These are phyloP conservation scores for Diplodia seriata DNA, from an alignment of 2,329 filamentous ascomycete genomes.

Conservation along the genomic window DNA sequence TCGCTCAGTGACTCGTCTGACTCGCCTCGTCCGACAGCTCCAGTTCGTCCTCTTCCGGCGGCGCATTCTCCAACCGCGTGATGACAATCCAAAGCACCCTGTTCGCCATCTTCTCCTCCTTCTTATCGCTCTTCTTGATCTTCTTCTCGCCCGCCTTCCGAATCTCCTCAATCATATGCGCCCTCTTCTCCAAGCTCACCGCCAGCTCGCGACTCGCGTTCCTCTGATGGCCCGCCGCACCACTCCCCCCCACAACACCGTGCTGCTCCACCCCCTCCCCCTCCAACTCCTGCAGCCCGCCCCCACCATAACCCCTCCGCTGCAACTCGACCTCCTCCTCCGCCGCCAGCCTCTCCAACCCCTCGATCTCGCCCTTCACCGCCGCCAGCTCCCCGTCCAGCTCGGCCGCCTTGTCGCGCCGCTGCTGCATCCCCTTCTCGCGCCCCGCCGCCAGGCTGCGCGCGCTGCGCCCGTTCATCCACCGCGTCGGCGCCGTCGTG, in stretches of 20 bases:
- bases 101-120: slow-evolving; percentile 28
- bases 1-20: neutral
- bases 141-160: slow-evolving; percentile 27
- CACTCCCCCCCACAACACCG: neutral
- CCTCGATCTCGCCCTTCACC: slow-evolving; percentile 8
- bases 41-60: slow-evolving; percentile 11
- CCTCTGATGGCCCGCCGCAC: neutral
- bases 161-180: slow-evolving; percentile 26
- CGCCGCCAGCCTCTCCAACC: slow-evolving; percentile 11
- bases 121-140: slow-evolving; percentile 28
- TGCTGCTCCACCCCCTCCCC: neutral
- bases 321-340: slow-evolving; percentile 8
- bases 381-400: slow-evolving; percentile 12
- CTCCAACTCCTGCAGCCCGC: no score
- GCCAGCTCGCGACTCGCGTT: slow-evolving; percentile 19
- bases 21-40: slow-evolving; percentile 10
- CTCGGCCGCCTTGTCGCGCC: slow-evolving; percentile 19
- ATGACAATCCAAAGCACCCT: slow-evolving; percentile 27
- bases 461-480: slow-evolving; percentile 24
- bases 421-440: slow-evolving; percentile 17
- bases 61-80: slow-evolving; percentile 1
- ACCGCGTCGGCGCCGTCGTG: slow-evolving; percentile 15
- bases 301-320: no score
- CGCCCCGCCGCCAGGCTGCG: neutral
- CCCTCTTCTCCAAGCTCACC: slow-evolving; percentile 7